Base-by-base conservation (phyloP, 73 alveolate species). In the Paramecium pentaurelia region DNA sequence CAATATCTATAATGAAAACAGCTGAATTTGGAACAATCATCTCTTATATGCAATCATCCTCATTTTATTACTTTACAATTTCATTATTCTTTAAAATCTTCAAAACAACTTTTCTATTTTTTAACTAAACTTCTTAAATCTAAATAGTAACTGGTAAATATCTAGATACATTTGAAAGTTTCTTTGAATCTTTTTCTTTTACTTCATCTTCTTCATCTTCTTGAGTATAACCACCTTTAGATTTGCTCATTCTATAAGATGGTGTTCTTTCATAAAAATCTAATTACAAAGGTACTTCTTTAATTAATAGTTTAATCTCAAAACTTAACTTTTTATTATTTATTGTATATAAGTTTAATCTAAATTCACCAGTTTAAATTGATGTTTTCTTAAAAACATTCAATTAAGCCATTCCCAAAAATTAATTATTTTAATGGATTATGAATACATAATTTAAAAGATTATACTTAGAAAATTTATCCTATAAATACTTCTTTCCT, bases 261-360 rank as follows among this genome's bases (percentile, higher is more conserved):
- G 88, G 88, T 34, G 88, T 75, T 6, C 68, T 25, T 38, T 42
- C 91, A 80, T 27, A 45, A 32, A 32, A 9, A 80, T 80, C 91
- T 47, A 80, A 18, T 12, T 42, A 4, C 18, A 80, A 36, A 4
- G 91, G 77, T 49, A 27, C 49, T 25, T 80, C 91, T 80, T 80
- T 80, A 44, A 80, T 45, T 47, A 44, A 10, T 42, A 80, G 8
- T 32, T 25, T 42, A 6, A 80, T 80, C 75, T 42, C 51, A 22
- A 80, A 45, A 16, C 20, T 80, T 10, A 44, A 9, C 28, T 80
- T 80, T 27, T 80, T 80, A 49, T 80, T 80, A 18, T 47, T 80
- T 45, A 80, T 49, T 44, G 47, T 27, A 80, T 80, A 80, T 49
- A 80, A 47, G 27, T 80, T 49, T 11, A 44, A 12, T 11, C 58